Percentiles rank a stretch among this genome's conserved stretches.
Evolutionary conservation across 257 asterid species (phyloP).

Genomic region (Solanum bulbocastanum): DNA sequence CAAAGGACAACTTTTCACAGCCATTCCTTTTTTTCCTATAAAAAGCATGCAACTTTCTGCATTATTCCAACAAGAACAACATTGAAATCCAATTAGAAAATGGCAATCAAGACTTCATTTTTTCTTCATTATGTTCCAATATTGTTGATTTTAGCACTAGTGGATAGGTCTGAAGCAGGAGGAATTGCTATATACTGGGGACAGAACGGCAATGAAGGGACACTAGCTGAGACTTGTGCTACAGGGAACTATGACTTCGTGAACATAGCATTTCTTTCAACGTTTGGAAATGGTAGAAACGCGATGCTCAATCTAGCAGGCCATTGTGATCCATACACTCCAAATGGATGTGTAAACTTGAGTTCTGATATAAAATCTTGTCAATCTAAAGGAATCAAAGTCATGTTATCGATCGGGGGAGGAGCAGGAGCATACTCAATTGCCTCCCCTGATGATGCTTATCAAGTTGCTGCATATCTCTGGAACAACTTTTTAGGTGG

Average conservation of each 20-base stretch:
- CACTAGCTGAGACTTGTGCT: slow-evolving; percentile 26
- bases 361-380: slow-evolving; percentile 31
- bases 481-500: slow-evolving; percentile 43
- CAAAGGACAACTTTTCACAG: neutral
- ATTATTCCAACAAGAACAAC: neutral
- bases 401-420: slow-evolving; percentile 31
- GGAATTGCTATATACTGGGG: slow-evolving; percentile 34
- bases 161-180: slow-evolving; percentile 11
- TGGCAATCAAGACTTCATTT: neutral
- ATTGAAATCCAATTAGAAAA: neutral
- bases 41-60: neutral
- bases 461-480: slow-evolving; percentile 27
- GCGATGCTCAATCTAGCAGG: slow-evolving; percentile 35
- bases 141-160: neutral
- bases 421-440: slow-evolving; percentile 28
- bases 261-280: slow-evolving; percentile 27
- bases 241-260: slow-evolving; percentile 17
- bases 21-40: neutral
- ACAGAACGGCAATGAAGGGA: slow-evolving; percentile 29
- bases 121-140: neutral
- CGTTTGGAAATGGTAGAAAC: slow-evolving; percentile 24
- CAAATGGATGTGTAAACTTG: slow-evolving; percentile 21
- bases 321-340: slow-evolving; percentile 34
- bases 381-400: slow-evolving; percentile 28
- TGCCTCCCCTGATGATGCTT: slow-evolving; percentile 25